Evolutionary conservation across 306 rosid species (phyloP).

Genomic region (Cajanus cajan): DNA sequence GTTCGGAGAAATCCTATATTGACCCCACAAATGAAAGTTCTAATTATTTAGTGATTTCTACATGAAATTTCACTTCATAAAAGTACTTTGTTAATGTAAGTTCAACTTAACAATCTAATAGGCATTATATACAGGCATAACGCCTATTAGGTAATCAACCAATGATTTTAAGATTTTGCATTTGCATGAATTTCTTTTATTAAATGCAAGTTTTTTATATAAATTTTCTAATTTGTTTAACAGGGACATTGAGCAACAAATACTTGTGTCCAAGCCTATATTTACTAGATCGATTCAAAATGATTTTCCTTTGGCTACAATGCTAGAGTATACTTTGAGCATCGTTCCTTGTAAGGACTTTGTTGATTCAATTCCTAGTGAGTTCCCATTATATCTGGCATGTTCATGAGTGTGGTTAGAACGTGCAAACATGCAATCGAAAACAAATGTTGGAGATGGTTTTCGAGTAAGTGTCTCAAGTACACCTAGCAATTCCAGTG

Average conservation of each 20-base stretch:
- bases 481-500: conserved; percentile 61
- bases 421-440: conserved; percentile 65
- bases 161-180: too few relatives aligned
- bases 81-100: too few relatives aligned
- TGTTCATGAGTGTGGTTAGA: conserved; percentile 62
- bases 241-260: background rate
- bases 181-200: background rate
- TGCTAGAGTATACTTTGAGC: conserved; percentile 42
- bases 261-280: conserved; percentile 12
- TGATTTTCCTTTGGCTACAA: conserved; percentile 40
- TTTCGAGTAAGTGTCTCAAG: conserved; percentile 73
- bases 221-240: background rate
- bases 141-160: too few relatives aligned
- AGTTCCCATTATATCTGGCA: conserved; percentile 32
- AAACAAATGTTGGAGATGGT: conserved; percentile 67
- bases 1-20: too few relatives aligned
- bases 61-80: too few relatives aligned
- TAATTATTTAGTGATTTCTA: too few relatives aligned
- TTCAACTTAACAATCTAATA: too few relatives aligned
- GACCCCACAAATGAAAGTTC: too few relatives aligned
- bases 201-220: background rate
- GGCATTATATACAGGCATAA: too few relatives aligned
- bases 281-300: conserved; percentile 32
- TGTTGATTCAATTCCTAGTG: conserved; percentile 41
- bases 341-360: conserved; percentile 41